Percentiles rank a stretch among this genome's conserved stretches.
Conservation (phyloP, 148 eudicot species). For the Rheum nobile region DNA sequence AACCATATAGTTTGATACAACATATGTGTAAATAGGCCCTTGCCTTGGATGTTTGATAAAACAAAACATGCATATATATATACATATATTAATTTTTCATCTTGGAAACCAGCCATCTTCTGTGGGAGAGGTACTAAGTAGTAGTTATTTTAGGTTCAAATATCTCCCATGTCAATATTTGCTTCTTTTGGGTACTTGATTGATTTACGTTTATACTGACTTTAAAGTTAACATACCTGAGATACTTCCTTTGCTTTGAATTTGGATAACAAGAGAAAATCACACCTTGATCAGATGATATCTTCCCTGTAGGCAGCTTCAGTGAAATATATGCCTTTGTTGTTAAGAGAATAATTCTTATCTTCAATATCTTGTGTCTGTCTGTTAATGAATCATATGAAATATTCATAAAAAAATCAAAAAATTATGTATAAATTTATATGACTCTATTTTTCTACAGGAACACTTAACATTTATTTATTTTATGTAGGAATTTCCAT, state of each 20-base stretch:
- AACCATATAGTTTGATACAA: too few relatives aligned
- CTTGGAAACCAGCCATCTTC: neutral
- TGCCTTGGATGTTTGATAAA: neutral
- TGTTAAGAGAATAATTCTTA: neutral
- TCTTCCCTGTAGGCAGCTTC: neutral
- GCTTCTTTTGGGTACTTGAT: neutral
- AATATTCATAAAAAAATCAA: neutral
- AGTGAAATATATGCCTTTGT: neutral
- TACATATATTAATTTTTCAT: neutral
- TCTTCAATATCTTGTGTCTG: neutral
- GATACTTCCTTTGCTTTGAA: neutral
- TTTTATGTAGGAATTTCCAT: constrained; percentile 32
- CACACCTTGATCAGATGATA: neutral
- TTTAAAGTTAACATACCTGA: neutral
- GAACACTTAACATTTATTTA: constrained; percentile 7
- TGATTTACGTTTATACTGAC: neutral
- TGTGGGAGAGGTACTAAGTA: neutral
- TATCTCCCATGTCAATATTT: neutral
- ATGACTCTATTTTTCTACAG: constrained; percentile 4
- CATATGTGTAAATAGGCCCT: too few relatives aligned
- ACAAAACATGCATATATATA: too few relatives aligned
- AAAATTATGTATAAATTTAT: too few relatives aligned
- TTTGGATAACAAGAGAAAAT: neutral
- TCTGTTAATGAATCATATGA: neutral
- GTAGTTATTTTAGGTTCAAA: neutral